Conservation (phyloP, 441 rosid species). For the Theobroma grandiflorum region DNA sequence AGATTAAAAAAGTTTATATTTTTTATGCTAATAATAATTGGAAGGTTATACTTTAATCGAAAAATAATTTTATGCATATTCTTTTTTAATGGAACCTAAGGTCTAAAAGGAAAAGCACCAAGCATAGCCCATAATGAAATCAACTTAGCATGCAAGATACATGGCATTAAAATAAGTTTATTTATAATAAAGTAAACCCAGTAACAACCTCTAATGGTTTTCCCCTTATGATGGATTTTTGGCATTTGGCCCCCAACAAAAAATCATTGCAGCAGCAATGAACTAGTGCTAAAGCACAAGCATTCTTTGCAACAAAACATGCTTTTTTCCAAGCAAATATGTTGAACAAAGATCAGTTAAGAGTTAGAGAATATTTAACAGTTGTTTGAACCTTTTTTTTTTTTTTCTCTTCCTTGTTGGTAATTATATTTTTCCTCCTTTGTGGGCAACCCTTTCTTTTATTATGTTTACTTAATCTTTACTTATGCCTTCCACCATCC, state of each 20-base stretch:
- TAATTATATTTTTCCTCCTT: conserved; percentile 14
- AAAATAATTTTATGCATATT: not conserved
- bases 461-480: conserved; percentile 41
- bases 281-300: not conserved
- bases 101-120: not conserved
- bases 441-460: conserved; percentile 22
- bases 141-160: not conserved
- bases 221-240: not conserved
- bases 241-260: not conserved
- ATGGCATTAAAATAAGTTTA: not conserved
- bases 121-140: not conserved
- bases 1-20: too few relatives aligned
- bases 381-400: not conserved
- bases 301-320: not conserved
- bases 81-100: not conserved
- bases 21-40: too few relatives aligned
- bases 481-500: conserved; percentile 37
- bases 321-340: not conserved
- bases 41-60: not conserved
- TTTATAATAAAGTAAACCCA: not conserved
- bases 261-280: not conserved
- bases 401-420: not conserved
- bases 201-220: not conserved
- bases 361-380: not conserved
- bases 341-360: not conserved